Base-by-base conservation (phyloP, 2,329 filamentous ascomycete genomes). In the Colletotrichum horii region DNA sequence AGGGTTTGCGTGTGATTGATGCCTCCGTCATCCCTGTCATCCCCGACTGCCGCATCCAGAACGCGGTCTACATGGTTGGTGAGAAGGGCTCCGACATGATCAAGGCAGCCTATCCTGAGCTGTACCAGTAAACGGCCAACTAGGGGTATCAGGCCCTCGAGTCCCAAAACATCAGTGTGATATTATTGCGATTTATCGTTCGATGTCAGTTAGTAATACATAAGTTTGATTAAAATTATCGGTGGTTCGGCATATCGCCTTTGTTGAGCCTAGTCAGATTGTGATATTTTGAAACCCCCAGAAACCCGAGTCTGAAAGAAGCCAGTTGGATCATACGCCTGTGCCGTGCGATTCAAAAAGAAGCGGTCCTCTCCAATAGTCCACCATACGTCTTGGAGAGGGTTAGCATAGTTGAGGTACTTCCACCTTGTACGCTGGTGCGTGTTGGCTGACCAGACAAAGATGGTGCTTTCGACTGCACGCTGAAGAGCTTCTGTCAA, bases 61-160 rank as follows among this genome's bases (percentile, higher is more conserved):
- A 91, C 73, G 86, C 88, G 3, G 90, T 92, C 3, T 93, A 93
- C 78, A 90, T 90, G 87, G 80, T 92, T 72, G 91, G 84, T 6
- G 91, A 93, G 80, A 92, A 89, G 83, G 84, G 73, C 0, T 76
- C 66, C 24, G 74, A 78, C 34, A 66, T 62, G 34, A 77, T 76
- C 65, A 77, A 78, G 70, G 66, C 67, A 1, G 65, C 71, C 15
- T 67, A 78, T 12, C 61, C 68, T 12, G 73, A 78, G 22, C 66
- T 78, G 4, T 83, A 8, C 91, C 14, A 67, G 34, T 70, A 11
- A 62, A 8, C 9, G 52, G n/a, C n/a, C n/a, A n/a, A n/a, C n/a
- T n/a, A n/a, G n/a, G n/a, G 24, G 14, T 16, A 6, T 28, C 55
- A 12, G 28, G 55, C 11, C 26, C 26, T 30, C 4, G 19, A 1